Base-by-base conservation (phyloP, 2,329 filamentous ascomycete species). In the Penicillium freii region DNA sequence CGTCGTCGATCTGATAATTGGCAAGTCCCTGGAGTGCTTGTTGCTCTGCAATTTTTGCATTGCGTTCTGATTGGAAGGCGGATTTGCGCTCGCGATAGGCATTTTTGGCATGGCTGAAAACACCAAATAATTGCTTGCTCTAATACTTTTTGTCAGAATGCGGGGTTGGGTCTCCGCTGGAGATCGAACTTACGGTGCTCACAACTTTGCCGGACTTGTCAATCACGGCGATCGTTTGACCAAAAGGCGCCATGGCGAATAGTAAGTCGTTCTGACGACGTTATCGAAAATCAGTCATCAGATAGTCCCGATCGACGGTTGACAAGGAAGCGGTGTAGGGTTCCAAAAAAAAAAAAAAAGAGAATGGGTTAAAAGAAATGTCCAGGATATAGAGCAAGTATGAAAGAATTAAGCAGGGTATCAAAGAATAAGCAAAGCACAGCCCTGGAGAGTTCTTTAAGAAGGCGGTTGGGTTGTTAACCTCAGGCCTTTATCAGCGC, bases 121-220 rank as follows among this genome's bases (percentile, higher is more conserved):
- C 88, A 71, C 87, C 88, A 70, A 95, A 84, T 25, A 97, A 81
- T 67, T 96, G 90, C 77, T 95, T 96, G 70, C 91, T 91, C 91
- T 95, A 69, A 45, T 42, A 43, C 11, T 0, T 33, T 44, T 47
- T n/a, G 52, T 65, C 45, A 65, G 62, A 44, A 55, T 52, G 47
- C 50, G 69, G 58, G 65, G 53, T 45, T 31, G 51, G 46, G 38
- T 15, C 11, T 13, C 38, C 31, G 23, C 44, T 51, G 45, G 42
- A 52, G 33, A 53, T 57, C 46, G 48, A 60, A 56, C 88, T 74
- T 81, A 92, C 91, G 58, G 88, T 94, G 81, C 87, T 92, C 67
- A 96, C 90, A 50, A 96, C 87, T 78, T 96, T 95, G 69, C 91
- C 91, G 57, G 91, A 94, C 74, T 85, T 92, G 79, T 96, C 94